Percentiles rank a stretch among this genome's conserved stretches.
phyloP scores from a whole-genome alignment of 1,139 yeast genomes.

The Scheffersomyces illinoinensis region DNA sequence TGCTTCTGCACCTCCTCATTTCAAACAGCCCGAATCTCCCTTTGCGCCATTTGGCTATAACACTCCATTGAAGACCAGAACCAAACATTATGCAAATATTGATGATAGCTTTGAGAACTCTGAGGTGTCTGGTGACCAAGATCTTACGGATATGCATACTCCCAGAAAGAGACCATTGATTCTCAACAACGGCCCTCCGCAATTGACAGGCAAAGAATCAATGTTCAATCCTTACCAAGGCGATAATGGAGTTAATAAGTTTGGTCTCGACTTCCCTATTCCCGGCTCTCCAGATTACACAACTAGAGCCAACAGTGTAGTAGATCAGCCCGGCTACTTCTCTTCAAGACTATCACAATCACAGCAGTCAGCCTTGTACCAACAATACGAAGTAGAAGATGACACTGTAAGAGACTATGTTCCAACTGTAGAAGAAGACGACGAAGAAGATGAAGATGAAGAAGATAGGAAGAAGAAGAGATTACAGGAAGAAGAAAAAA shows the following conservation, averaged over 20 bases:
- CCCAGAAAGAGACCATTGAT: constrained; percentile 6
- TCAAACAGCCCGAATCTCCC: not conserved
- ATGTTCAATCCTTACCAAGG: constrained; percentile 31
- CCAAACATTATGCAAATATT: constrained; percentile 9
- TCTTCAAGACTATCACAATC: constrained; percentile 47
- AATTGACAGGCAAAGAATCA: constrained; percentile 14
- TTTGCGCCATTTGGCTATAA: constrained; percentile 1
- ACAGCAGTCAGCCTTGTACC: constrained; percentile 47
- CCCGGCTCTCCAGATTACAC: constrained; percentile 51
- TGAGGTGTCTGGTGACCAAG: not conserved
- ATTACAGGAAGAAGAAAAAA: constrained; percentile 11
- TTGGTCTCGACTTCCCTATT: constrained; percentile 44
- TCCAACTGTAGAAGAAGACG: constrained; percentile 48
- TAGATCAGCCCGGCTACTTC: constrained; percentile 35
- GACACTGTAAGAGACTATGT: constrained; percentile 49
- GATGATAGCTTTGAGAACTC: constrained; percentile 18
- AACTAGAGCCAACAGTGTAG: constrained; percentile 47
- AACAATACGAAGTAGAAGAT: constrained; percentile 49
- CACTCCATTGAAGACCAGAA: not conserved
- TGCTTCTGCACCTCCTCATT: not conserved
- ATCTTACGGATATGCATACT: constrained; percentile 2
- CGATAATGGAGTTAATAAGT: constrained; percentile 15
- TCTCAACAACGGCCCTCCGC: constrained; percentile 3
- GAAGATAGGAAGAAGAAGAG: constrained; percentile 13
- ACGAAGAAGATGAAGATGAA: constrained; percentile 37